These are phyloP conservation scores for Sporobolomyces roseus DNA, from an alignment of 768 basidiomycete genomes.

Conservation along the genomic window DNA sequence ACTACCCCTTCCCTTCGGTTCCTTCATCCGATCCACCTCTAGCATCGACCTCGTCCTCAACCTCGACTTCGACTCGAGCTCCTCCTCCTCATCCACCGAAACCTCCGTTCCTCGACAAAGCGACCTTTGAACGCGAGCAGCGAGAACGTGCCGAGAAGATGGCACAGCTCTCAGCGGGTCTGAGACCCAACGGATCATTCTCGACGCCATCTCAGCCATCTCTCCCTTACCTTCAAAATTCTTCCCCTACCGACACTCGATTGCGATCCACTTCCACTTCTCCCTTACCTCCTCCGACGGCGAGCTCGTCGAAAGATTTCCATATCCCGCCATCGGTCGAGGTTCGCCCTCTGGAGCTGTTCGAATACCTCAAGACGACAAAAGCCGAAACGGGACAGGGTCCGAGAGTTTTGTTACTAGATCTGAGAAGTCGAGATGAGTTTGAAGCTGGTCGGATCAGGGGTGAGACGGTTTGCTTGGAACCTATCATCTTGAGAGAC, in stretches of 20 bases:
- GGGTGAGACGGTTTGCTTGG: constrained; percentile 69
- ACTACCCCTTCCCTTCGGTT: constrained; percentile 3
- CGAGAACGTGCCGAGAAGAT: constrained; percentile 7
- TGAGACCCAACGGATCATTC: not conserved
- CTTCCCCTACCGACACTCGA: not conserved
- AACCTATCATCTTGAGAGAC: constrained; percentile 70
- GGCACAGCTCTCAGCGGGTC: constrained; percentile 8
- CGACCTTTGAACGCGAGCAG: constrained; percentile 15
- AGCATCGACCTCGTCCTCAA: too few species aligned
- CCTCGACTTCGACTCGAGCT: not conserved
- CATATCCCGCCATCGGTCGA: constrained; percentile 28
- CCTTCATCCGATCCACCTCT: constrained; percentile 11
- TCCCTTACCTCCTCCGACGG: not conserved
- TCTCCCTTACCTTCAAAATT: not conserved
- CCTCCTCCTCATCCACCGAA: constrained; percentile 30
- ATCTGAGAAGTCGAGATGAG: constrained; percentile 72
- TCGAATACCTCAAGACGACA: constrained; percentile 47
- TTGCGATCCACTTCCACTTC: not conserved
- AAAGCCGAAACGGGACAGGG: constrained; percentile 23
- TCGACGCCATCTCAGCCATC: not conserved
- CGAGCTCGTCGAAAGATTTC: constrained; percentile 1
- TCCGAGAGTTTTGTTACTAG: constrained; percentile 63
- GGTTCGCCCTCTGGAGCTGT: constrained; percentile 18
- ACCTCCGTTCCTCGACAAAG: constrained; percentile 3
- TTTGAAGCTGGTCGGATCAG: constrained; percentile 72